These are phyloP conservation scores for Zarea fungicola DNA, from an alignment of 2,329 filamentous ascomycete genomes.

Conservation along the genomic window DNA sequence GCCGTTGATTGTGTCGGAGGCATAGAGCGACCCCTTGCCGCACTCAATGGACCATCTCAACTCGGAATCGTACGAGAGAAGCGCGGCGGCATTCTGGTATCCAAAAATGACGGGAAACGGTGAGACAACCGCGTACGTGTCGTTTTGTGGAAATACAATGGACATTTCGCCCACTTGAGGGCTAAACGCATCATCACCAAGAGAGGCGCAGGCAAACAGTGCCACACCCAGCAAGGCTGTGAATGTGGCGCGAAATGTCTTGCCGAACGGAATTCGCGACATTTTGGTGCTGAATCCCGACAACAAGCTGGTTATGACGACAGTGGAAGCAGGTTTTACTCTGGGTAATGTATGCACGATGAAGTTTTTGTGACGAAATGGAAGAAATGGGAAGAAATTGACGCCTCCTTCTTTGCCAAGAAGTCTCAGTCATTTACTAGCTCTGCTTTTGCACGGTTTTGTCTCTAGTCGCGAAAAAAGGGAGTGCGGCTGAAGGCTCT, in stretches of 20 bases:
- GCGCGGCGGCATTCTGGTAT: conserved; percentile 5
- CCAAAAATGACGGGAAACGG: conserved; percentile 12
- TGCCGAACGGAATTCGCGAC: conserved; percentile 7
- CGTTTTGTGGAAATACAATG: conserved; percentile 12
- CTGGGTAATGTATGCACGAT: background rate
- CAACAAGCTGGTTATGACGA: background rate
- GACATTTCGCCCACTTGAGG: conserved; percentile 3
- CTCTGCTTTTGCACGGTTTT: too few species aligned
- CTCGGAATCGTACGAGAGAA: conserved; percentile 2
- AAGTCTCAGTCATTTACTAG: background rate
- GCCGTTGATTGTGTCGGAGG: background rate
- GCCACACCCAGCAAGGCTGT: background rate
- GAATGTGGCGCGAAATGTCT: background rate
- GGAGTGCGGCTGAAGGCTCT: background rate
- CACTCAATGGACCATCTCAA: conserved; percentile 8
- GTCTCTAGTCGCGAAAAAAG: background rate
- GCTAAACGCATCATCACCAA: background rate
- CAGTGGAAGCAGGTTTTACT: background rate
- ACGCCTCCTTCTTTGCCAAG: background rate
- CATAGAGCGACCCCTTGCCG: background rate
- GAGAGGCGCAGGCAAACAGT: conserved; percentile 6
- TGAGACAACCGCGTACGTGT: conserved; percentile 6
- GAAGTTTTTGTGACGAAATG: too few species aligned
- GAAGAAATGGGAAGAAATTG: background rate
- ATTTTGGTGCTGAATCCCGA: conserved; percentile 1